A percentile compares a stretch with the other conserved stretches of the same genome.
Evolutionary conservation across 805 yeast genomes (phyloP).

Genomic region (Candida corydali): DNA sequence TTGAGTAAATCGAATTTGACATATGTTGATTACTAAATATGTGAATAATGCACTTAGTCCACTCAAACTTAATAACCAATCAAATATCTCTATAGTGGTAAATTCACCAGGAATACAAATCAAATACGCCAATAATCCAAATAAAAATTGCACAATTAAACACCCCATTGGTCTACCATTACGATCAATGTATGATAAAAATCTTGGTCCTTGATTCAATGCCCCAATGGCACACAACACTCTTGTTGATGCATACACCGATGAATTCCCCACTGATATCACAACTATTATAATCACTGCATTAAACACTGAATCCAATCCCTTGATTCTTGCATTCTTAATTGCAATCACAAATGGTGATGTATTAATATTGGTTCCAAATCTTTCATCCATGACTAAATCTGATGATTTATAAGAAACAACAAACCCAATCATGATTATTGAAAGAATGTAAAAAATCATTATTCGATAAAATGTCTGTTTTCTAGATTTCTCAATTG

Average conservation of each 20-base stretch:
- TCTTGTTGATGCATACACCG: conserved; percentile 32
- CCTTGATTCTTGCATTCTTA: conserved; percentile 24
- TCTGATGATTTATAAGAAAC: conserved; percentile 31
- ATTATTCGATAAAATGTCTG: conserved; percentile 64
- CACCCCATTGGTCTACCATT: conserved; percentile 30
- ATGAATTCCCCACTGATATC: conserved; percentile 32
- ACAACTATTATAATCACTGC: conserved; percentile 30
- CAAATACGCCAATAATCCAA: conserved; percentile 27
- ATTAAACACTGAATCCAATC: conserved; percentile 29
- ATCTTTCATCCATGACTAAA: conserved; percentile 10
- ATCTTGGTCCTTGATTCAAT: conserved; percentile 25
- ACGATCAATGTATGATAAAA: conserved; percentile 24
- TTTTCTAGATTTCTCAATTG: conserved; percentile 61
- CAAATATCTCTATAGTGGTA: conserved; percentile 21
- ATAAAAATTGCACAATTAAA: conserved; percentile 18
- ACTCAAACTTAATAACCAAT: conserved; percentile 27
- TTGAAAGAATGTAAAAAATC: conserved; percentile 51
- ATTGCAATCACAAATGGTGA: conserved; percentile 40
- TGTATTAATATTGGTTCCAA: conserved; percentile 22
- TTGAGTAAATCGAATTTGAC: conserved; percentile 27
- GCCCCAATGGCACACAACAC: conserved; percentile 30
- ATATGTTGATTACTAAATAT: conserved; percentile 26
- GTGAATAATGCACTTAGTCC: conserved; percentile 28
- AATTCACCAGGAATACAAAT: conserved; percentile 23
- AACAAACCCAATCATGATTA: conserved; percentile 53